A percentile compares a stretch with the other conserved stretches of the same genome.
Evolutionary conservation across 306 rosid species (phyloP).

Genomic region (Corylus americana): DNA sequence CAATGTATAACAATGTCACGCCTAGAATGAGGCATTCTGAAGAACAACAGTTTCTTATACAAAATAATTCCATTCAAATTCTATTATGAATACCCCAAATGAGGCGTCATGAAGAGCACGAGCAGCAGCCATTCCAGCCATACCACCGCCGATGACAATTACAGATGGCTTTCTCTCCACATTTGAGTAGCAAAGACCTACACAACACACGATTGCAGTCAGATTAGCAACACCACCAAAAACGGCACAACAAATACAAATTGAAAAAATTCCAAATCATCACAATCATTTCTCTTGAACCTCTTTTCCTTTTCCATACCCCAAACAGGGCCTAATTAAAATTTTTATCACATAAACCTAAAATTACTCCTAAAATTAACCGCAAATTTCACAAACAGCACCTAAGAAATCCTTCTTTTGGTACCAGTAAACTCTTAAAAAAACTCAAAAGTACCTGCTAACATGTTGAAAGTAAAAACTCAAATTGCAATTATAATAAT

Average conservation of each 20-base stretch:
- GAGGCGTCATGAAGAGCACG: constrained; percentile 91
- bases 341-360: background rate
- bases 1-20: background rate
- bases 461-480: too few relatives aligned
- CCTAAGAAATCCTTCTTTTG: background rate
- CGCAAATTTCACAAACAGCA: background rate
- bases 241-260: background rate
- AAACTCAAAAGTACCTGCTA: background rate
- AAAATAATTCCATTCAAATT: background rate
- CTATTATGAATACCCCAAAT: constrained; percentile 59
- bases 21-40: background rate
- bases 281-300: background rate
- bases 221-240: constrained; percentile 20
- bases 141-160: constrained; percentile 90
- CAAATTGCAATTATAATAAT: background rate
- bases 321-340: background rate
- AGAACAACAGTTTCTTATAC: background rate
- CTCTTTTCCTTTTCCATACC: background rate
- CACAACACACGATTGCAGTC: constrained; percentile 13
- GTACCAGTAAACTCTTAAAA: background rate
- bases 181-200: constrained; percentile 57
- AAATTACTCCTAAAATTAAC: background rate
- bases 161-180: constrained; percentile 78
- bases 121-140: constrained; percentile 94
- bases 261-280: background rate